phyloP scores from a whole-genome alignment of 306 rosid genomes.

The Canavalia ensiformis region DNA sequence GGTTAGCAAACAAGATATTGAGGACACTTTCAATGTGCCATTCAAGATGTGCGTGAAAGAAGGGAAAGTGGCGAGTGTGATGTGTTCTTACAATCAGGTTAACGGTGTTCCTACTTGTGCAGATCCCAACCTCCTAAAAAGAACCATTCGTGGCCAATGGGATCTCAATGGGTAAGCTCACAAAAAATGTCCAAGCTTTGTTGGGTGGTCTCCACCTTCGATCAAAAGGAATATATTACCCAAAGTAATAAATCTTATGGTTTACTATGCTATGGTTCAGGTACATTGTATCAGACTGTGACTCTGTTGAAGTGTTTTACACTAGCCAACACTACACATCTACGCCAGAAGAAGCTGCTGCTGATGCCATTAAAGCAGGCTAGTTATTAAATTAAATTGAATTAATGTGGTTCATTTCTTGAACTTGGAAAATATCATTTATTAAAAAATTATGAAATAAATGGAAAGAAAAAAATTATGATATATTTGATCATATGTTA shows the following conservation, averaged over 20 bases:
- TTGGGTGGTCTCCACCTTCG: not conserved
- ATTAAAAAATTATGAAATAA: not conserved
- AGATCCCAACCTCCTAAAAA: constrained; percentile 74
- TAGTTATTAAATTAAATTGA: not conserved
- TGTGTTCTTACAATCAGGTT: constrained; percentile 92
- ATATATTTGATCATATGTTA: not conserved
- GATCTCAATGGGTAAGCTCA: constrained; percentile 68
- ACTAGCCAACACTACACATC: constrained; percentile 76
- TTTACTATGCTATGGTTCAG: constrained; percentile 44
- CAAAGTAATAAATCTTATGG: not conserved
- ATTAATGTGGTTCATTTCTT: not conserved
- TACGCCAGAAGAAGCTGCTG: constrained; percentile 90
- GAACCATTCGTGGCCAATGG: constrained; percentile 77
- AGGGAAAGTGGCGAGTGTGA: constrained; percentile 88
- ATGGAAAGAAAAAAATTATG: not conserved
- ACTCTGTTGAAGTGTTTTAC: constrained; percentile 82
- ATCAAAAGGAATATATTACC: not conserved
- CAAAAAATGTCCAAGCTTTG: not conserved
- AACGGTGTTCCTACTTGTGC: constrained; percentile 94
- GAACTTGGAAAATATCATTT: not conserved
- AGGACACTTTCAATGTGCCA: constrained; percentile 85
- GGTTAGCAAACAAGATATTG: constrained; percentile 88
- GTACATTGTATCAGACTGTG: constrained; percentile 91
- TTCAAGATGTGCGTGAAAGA: constrained; percentile 85
- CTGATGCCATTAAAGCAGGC: constrained; percentile 91